phyloP scores from a whole-genome alignment of 2,329 filamentous ascomycete species.

The Aulographum hederae region DNA sequence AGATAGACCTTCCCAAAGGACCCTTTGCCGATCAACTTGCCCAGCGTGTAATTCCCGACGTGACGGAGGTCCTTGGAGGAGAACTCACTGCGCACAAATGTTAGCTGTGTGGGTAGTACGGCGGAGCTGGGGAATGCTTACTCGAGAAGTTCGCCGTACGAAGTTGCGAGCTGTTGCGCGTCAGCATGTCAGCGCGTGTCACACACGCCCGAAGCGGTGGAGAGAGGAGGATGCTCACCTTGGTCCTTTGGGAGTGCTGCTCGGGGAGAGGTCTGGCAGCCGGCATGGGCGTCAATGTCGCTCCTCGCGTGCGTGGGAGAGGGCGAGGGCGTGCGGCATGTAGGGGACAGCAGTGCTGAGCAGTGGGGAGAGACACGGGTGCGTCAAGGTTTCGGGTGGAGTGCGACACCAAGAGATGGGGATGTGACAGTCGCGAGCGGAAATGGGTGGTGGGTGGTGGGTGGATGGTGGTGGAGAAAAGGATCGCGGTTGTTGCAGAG shows the following conservation, averaged over 20 bases:
- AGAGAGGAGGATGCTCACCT: constrained; percentile 20
- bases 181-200: too few relatives aligned
- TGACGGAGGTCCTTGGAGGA: constrained; percentile 75
- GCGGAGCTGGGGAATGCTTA: constrained; percentile 30
- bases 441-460: too few relatives aligned
- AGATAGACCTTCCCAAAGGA: constrained; percentile 98
- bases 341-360: not conserved
- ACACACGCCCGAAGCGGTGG: too few relatives aligned
- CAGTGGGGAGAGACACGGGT: not conserved
- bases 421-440: not conserved
- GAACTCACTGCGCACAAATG: constrained; percentile 52
- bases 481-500: not conserved
- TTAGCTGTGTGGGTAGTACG: not conserved
- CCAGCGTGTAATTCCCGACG: constrained; percentile 88
- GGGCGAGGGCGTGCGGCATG: not conserved
- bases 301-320: not conserved
- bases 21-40: constrained; percentile 85
- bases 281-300: constrained; percentile 19
- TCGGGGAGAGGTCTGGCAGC: constrained; percentile 32
- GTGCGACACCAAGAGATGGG: not conserved
- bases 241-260: constrained; percentile 39
- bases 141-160: constrained; percentile 92
- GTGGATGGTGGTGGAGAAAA: not conserved
- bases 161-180: constrained; percentile 61
- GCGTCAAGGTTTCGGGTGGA: not conserved